phyloP scores from a whole-genome alignment of 192 early-diverging fungal species.

The Phycomyces blakesleeanus region DNA sequence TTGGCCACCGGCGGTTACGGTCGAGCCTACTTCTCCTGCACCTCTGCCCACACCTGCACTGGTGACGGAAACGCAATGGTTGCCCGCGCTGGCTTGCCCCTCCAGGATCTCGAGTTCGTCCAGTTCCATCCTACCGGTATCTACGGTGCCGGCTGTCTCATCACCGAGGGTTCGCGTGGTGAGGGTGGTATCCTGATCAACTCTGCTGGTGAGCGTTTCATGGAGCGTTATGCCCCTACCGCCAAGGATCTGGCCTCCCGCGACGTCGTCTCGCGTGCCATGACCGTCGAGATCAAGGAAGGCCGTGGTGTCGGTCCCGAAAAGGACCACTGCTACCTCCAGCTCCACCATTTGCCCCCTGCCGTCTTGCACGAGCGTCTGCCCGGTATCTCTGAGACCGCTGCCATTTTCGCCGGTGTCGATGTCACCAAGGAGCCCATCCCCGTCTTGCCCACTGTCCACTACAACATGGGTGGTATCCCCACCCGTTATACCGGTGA shows the following conservation, averaged over 20 bases:
- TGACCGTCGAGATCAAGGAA: conserved; percentile 97
- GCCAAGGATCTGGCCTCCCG: conserved; percentile 98
- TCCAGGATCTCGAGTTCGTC: conserved; percentile 98
- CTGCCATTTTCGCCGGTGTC: conserved; percentile 96
- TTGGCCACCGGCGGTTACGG: conserved; percentile 99
- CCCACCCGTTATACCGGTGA: conserved; percentile 97
- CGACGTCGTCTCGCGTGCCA: conserved; percentile 97
- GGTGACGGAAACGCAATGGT: conserved; percentile 99
- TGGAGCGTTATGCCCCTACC: conserved; percentile 98
- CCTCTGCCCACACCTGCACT: conserved; percentile 97
- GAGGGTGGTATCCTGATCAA: conserved; percentile 98
- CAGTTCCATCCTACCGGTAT: conserved; percentile 99
- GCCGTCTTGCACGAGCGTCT: conserved; percentile 89
- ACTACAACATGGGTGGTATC: conserved; percentile 99
- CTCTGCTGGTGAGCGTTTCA: conserved; percentile 95
- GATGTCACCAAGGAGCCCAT: conserved; percentile 99
- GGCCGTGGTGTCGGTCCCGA: conserved; percentile 96
- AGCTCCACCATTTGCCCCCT: conserved; percentile 91
- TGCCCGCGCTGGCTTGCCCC: conserved; percentile 89
- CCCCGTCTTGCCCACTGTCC: conserved; percentile 97
- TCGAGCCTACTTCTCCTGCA: conserved; percentile 97
- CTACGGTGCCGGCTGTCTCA: conserved; percentile 96
- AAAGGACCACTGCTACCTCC: conserved; percentile 94
- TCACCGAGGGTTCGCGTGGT: conserved; percentile 92
- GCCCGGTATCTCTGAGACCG: conserved; percentile 98